Base-by-base conservation (phyloP, 768 basidiomycete genomes). In the Hypsizygus marmoreus region DNA sequence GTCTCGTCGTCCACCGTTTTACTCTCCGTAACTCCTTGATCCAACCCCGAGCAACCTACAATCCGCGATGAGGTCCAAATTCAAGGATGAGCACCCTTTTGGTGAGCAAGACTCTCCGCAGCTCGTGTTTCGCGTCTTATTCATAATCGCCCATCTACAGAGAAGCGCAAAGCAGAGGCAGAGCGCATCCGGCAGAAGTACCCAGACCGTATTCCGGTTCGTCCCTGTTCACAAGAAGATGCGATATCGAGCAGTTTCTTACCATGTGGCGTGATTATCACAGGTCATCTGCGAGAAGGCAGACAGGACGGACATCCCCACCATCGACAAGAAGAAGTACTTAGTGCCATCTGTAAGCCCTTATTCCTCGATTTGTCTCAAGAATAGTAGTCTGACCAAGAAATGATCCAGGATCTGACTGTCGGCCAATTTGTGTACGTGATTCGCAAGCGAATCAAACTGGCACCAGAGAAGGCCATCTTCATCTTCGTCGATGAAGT, bases 251-350 rank as follows among this genome's bases (percentile, higher is more conserved):
- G 26, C 8, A 10, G n/a, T 39, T 19, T 20, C 36, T 48, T 28
- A 44, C 19, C 11, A 34, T 31, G 30, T 33, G 30, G 36, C 40
- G 53, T 40, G 50, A 52, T 58, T 47, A 47, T 38, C 51, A 30
- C 56, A 97, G 95, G 95, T 99, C 46, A 99, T 99, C 71, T 99
- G 97, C 72, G 97, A 99, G 81, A 97, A 97, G 75, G 95, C 93
- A 39, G 95, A 98, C 75, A 82, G 89, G 61, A 95, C 94, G 44
- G 97, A 99, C 73, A 98, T 99, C 67, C 91, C 95, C 0, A 95
- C 94, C 22, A 97, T 99, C 65, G 97, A 99, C 80, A 99, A 99
- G 90, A 98, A 99, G 94, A 99, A 99, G 78, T 99, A 99, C 59
- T 79, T 99, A 42, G 97, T 99, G 8, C 97, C 97, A 33, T 95